Evolutionary conservation across 768 basidiomycete species (phyloP).

Genomic region (Tremella fuciformis): DNA sequence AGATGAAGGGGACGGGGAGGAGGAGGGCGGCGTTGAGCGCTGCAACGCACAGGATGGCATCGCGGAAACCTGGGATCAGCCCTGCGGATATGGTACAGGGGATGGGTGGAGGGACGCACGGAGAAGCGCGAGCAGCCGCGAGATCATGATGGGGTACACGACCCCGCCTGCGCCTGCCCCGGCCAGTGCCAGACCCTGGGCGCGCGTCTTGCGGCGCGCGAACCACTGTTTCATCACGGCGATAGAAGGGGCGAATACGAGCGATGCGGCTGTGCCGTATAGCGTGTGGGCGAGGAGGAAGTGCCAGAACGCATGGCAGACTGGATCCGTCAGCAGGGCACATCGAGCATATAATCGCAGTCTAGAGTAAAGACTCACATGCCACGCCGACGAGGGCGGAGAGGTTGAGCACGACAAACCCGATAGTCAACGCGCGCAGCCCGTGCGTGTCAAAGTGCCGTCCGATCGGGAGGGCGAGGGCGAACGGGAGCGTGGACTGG

Average conservation of each 20-base stretch:
- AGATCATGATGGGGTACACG: slow-evolving; percentile 46
- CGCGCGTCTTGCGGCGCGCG: slow-evolving; percentile 37
- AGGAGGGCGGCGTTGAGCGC: slow-evolving; percentile 45
- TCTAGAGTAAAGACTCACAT: slow-evolving; percentile 28
- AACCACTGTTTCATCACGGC: slow-evolving; percentile 50
- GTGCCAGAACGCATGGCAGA: slow-evolving; percentile 49
- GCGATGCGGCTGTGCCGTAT: slow-evolving; percentile 40
- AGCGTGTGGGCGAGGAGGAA: slow-evolving; percentile 46
- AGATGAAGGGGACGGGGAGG: slow-evolving; percentile 45
- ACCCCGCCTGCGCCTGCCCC: slow-evolving; percentile 47
- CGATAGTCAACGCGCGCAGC: slow-evolving; percentile 26
- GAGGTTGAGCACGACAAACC: slow-evolving; percentile 31
- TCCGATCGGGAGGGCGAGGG: slow-evolving; percentile 34
- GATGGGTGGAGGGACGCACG: slow-evolving; percentile 21
- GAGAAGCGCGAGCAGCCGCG: slow-evolving; percentile 31
- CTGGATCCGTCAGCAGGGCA: too few relatives aligned
- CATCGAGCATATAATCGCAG: slow-evolving; percentile 3
- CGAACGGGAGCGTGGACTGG: slow-evolving; percentile 36
- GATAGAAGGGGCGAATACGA: slow-evolving; percentile 42
- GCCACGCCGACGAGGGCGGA: slow-evolving; percentile 39
- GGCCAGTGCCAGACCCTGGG: slow-evolving; percentile 44
- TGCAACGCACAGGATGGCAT: slow-evolving; percentile 42
- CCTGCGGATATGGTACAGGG: too few relatives aligned
- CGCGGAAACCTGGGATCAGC: slow-evolving; percentile 30
- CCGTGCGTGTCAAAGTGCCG: slow-evolving; percentile 48